A percentile compares a stretch with the other conserved stretches of the same genome.
phyloP scores from a whole-genome alignment of 2,329 filamentous ascomycete species.

The Colletotrichum aenigma region DNA sequence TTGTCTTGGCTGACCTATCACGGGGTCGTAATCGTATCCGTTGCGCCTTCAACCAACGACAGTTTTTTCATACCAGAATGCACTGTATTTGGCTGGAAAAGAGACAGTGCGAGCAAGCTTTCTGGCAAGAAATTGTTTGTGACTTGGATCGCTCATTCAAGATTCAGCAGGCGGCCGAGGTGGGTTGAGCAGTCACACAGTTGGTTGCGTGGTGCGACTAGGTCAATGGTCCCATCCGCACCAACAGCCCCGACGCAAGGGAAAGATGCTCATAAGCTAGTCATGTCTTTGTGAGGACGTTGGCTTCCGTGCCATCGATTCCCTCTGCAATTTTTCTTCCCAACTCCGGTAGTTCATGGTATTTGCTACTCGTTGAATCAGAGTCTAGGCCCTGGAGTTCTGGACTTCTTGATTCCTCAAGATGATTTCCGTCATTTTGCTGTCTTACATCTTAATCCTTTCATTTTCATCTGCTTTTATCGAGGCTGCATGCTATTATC shows the following conservation, averaged over 20 bases:
- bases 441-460: not conserved
- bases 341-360: accelerated
- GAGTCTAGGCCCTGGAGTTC: not conserved
- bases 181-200: not conserved
- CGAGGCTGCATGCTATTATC: slow-evolving; percentile 30
- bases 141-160: not conserved
- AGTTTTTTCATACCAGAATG: not conserved
- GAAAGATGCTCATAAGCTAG: not conserved
- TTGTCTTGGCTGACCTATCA: not conserved
- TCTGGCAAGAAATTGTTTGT: not conserved
- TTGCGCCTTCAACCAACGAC: not conserved
- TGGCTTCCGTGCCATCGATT: not conserved
- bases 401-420: not conserved
- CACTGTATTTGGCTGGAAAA: not conserved
- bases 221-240: not conserved
- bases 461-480: not conserved
- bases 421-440: accelerated
- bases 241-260: not conserved
- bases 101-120: accelerated
- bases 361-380: accelerated
- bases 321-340: accelerated
- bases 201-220: too few relatives aligned
- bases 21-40: not conserved
- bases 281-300: not conserved
- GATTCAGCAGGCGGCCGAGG: not conserved